Conservation (phyloP, 257 asterid genomes). For the Solanum medicagineum region DNA sequence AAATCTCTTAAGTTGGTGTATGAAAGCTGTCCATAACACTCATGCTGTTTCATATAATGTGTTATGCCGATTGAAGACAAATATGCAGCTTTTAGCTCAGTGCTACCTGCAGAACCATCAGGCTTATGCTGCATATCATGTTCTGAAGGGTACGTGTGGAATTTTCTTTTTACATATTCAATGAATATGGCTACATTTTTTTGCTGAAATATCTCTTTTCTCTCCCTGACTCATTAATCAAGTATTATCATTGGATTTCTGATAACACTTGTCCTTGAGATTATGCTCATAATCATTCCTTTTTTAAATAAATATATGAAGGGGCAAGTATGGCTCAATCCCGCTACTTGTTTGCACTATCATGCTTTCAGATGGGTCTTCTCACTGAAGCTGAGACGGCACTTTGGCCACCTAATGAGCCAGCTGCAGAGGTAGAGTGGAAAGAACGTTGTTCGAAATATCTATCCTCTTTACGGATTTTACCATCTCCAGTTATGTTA, state of each 20-base stretch:
- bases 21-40: neutral
- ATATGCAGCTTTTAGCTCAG: conserved; percentile 72
- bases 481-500: neutral
- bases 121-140: conserved; percentile 79
- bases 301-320: conserved; percentile 15
- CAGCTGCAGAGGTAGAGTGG: conserved; percentile 54
- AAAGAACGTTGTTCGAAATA: neutral
- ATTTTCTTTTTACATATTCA: neutral
- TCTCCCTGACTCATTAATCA: neutral
- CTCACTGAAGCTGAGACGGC: conserved; percentile 81
- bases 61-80: conserved; percentile 46
- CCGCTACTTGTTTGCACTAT: conserved; percentile 92
- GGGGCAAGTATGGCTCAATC: conserved; percentile 69
- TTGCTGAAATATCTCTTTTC: neutral
- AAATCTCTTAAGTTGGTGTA: neutral
- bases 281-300: conserved; percentile 3
- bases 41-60: neutral
- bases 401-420: conserved; percentile 52
- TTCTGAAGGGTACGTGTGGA: conserved; percentile 56
- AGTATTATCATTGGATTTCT: neutral
- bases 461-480: neutral
- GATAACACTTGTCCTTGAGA: neutral
- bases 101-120: conserved; percentile 91
- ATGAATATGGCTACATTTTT: neutral
- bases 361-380: conserved; percentile 96